Base-by-base conservation (phyloP, 2,329 filamentous ascomycete genomes). In the Sphaerulina vaccinii region DNA sequence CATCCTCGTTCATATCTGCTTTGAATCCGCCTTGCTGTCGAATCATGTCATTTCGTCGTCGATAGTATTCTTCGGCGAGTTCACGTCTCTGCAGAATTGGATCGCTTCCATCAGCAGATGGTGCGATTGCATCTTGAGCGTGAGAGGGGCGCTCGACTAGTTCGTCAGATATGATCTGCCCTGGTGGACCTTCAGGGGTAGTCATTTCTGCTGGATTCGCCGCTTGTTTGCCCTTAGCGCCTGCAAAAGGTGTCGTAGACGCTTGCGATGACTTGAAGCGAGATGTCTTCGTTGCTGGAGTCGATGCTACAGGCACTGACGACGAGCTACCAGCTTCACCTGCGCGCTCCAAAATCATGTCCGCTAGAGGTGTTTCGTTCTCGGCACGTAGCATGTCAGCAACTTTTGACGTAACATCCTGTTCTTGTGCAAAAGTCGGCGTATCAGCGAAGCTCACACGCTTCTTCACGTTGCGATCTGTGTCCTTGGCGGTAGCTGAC, bases 1-100 rank as follows among this genome's bases (percentile, higher is more conserved):
- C 82, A 51, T 83, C 80, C 8, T 71, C 67, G 61, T 87, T 64
- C 3, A 49, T 48, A 23, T 82, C 80, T 2, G 68, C 62, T 62
- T 87, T 73, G 68, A 96, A 95, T 2, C 90, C 90, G 45, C 90
- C 90, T 62, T 93, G 83, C 61, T 84, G 81, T 60, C 90, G 83
- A 48, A 96, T 90, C 71, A 95, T 85, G 63, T 81, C 82, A 67
- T 91, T 95, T 16, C 92, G 86, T 69, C 88, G 78, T 38, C 82
- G 84, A 68, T 95, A 87, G 69, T 95, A 95, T 65, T 95, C 88
- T 32, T 83, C 81, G 6, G 88, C 85, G 11, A 95, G 84, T 68
- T 95, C 87, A 56, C 88, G 84, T 47, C 87, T 80, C 44, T 92
- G 76, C 23, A 91, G 74, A 16, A 83, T 77, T 4, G 87, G 82